These are phyloP conservation scores for Populus nigra DNA, from an alignment of 345 rosid species.

Conservation along the genomic window DNA sequence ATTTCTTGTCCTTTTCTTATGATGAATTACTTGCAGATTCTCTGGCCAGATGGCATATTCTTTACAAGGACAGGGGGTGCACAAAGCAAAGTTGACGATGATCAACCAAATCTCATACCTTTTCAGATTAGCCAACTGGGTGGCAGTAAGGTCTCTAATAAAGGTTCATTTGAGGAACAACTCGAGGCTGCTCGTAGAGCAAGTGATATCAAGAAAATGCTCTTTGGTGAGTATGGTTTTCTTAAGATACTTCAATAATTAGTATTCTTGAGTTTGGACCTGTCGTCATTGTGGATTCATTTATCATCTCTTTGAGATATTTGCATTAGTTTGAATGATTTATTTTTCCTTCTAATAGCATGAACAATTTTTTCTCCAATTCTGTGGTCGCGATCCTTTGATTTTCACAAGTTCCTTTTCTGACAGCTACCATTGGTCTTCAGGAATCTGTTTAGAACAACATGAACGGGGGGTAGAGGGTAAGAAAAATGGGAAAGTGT, in stretches of 20 bases:
- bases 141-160: slow-evolving; percentile 50
- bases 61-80: slow-evolving; percentile 49
- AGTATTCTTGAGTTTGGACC: background rate
- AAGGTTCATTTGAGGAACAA: slow-evolving; percentile 69
- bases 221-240: slow-evolving; percentile 58
- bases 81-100: slow-evolving; percentile 33
- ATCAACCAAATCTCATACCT: slow-evolving; percentile 31
- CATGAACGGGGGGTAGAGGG: background rate
- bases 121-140: slow-evolving; percentile 51
- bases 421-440: background rate
- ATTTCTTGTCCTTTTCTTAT: slow-evolving; percentile 15
- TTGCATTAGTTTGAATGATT: background rate
- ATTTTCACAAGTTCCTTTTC: background rate
- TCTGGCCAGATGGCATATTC: slow-evolving; percentile 92
- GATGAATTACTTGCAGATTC: slow-evolving; percentile 41
- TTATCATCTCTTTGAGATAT: background rate
- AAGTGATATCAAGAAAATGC: slow-evolving; percentile 69
- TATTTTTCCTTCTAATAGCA: background rate
- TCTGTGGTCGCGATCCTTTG: background rate
- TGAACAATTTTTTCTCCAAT: background rate
- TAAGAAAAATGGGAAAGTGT: background rate
- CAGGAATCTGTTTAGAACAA: background rate
- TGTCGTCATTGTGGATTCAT: background rate
- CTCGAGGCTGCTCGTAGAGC: slow-evolving; percentile 92
- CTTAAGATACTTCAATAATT: background rate